These are phyloP conservation scores for Volutella citrinella DNA, from an alignment of 2,329 filamentous ascomycete genomes.

Conservation along the genomic window DNA sequence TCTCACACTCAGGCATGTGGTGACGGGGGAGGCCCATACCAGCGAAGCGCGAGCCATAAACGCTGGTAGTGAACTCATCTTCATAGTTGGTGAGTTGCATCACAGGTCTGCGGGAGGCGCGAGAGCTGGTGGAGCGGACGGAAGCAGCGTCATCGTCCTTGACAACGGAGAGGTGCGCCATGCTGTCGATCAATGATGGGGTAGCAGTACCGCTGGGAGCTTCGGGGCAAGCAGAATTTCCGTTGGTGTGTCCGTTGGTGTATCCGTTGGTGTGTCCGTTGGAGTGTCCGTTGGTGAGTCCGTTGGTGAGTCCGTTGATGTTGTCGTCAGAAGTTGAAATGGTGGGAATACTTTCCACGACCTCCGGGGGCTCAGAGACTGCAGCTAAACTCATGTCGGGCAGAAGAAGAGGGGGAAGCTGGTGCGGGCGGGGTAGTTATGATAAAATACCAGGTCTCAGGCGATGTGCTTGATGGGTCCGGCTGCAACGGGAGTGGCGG, in stretches of 20 bases:
- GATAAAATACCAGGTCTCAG: too few relatives aligned
- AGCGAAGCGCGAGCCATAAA: slow-evolving; percentile 87
- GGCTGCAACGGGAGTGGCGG: too few relatives aligned
- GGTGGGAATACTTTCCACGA: slow-evolving; percentile 23
- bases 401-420: slow-evolving; percentile 10
- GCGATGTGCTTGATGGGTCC: too few relatives aligned
- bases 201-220: slow-evolving; percentile 18
- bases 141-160: slow-evolving; percentile 30
- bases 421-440: too few relatives aligned
- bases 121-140: slow-evolving; percentile 21
- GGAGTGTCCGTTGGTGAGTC: slow-evolving; percentile 18
- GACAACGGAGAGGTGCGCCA: slow-evolving; percentile 52
- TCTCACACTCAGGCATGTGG: slow-evolving; percentile 85
- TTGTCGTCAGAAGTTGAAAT: slow-evolving; percentile 32
- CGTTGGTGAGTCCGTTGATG: slow-evolving; percentile 5
- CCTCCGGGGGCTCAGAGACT: slow-evolving; percentile 17
- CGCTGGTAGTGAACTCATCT: slow-evolving; percentile 68
- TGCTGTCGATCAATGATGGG: slow-evolving; percentile 26
- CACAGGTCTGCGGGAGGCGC: slow-evolving; percentile 26
- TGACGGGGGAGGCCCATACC: slow-evolving; percentile 73
- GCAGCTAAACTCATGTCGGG: slow-evolving; percentile 20
- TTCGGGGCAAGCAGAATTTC: slow-evolving; percentile 22
- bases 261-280: slow-evolving; percentile 23
- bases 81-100: slow-evolving; percentile 49
- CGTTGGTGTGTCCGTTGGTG: slow-evolving; percentile 26